Conservation (phyloP, 164 flowering plant species). For the Liquidambar formosana region DNA sequence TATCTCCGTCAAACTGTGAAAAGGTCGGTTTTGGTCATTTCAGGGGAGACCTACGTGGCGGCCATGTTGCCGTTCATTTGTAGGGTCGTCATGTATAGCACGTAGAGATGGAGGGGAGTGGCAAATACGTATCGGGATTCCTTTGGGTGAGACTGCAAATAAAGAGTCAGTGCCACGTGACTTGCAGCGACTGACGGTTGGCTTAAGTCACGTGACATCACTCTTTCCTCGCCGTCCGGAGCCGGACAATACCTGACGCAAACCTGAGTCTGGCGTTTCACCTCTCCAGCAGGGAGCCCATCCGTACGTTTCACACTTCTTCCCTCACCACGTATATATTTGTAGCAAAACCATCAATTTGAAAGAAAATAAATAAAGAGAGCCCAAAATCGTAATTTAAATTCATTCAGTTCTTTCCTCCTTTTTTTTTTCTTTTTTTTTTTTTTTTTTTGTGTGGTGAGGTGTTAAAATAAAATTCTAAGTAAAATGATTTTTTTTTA, state of each 20-base stretch:
- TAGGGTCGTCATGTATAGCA: background rate
- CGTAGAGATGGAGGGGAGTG: background rate
- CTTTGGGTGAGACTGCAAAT: background rate
- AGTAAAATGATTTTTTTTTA: no score
- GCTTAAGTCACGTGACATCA: slow-evolving; percentile 23
- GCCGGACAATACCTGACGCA: background rate
- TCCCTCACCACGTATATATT: no score
- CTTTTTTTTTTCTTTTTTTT: no score
- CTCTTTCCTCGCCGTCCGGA: slow-evolving; percentile 1
- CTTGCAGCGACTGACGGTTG: slow-evolving; percentile 4
- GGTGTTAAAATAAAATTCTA: no score
- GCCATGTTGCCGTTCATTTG: background rate
- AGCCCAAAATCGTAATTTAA: no score
- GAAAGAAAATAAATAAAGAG: no score
- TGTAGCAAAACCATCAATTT: no score
- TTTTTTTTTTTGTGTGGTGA: no score
- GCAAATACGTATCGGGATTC: background rate
- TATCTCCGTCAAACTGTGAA: background rate
- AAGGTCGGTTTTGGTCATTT: slow-evolving; percentile 21
- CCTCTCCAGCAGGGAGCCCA: no score
- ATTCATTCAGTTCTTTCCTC: no score
- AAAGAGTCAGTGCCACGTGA: slow-evolving; percentile 14
- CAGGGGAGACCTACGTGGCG: background rate
- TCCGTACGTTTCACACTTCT: no score
- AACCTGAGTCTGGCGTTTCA: background rate